phyloP scores from a whole-genome alignment of 257 asterid species.

The Cynanchum wilfordii region DNA sequence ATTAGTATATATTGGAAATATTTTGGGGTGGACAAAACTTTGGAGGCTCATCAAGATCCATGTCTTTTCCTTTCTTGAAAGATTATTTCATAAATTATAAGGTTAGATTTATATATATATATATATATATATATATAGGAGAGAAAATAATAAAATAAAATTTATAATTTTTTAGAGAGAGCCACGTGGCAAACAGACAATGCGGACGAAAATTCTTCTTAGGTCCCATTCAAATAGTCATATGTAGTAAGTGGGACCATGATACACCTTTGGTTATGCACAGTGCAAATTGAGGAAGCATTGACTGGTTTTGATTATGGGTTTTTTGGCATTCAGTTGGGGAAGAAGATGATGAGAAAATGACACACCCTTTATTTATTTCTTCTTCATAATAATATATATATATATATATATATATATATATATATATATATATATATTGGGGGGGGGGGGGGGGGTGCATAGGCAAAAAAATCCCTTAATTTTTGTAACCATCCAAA shows the following conservation, averaged over 20 bases:
- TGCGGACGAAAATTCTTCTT: conserved; percentile 27
- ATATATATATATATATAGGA: too few species aligned
- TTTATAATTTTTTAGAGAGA: background rate
- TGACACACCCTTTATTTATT: conserved; percentile 8
- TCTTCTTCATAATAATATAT: too few species aligned
- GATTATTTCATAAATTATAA: background rate
- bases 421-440: too few species aligned
- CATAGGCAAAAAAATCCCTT: background rate
- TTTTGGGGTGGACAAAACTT: too few species aligned
- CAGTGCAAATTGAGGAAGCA: conserved; percentile 30
- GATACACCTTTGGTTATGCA: conserved; percentile 36
- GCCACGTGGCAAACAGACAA: background rate
- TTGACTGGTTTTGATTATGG: conserved; percentile 22
- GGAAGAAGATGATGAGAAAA: conserved; percentile 16
- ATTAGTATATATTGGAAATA: background rate
- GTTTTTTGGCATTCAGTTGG: conserved; percentile 29
- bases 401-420: too few species aligned
- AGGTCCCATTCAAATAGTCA: conserved; percentile 35
- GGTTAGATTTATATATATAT: background rate
- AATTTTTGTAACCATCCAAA: background rate
- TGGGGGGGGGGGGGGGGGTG: too few species aligned
- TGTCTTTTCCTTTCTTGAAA: background rate
- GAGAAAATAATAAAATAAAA: too few species aligned
- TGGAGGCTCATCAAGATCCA: too few species aligned
- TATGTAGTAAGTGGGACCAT: conserved; percentile 55